A percentile compares a stretch with the other conserved stretches of the same genome.
phyloP scores from a whole-genome alignment of 1,284 basidiomycete genomes.

The Apiotrichum gracile region DNA sequence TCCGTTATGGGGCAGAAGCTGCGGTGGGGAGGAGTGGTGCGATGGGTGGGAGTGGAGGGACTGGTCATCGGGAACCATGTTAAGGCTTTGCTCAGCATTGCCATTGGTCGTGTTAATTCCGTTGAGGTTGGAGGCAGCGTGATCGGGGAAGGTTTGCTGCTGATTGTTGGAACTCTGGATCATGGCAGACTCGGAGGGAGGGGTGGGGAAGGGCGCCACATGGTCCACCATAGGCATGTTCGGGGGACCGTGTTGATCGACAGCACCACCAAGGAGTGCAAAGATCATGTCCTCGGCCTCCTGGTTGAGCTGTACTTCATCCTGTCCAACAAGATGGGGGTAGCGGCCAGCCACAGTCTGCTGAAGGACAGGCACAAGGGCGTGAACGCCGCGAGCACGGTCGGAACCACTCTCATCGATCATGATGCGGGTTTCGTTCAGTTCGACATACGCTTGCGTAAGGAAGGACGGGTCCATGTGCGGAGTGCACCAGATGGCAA shows the following conservation, averaged over 20 bases:
- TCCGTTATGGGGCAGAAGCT: background rate
- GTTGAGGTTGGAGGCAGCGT: background rate
- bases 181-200: background rate
- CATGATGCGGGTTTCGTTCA: conserved; percentile 33
- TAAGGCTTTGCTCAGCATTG: background rate
- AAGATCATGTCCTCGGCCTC: conserved; percentile 42
- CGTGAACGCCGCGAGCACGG: conserved; percentile 10
- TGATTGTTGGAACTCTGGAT: background rate
- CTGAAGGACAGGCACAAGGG: conserved; percentile 34
- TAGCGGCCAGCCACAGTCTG: conserved; percentile 30
- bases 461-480: conserved; percentile 30
- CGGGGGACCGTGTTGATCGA: conserved; percentile 15
- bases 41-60: background rate
- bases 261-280: conserved; percentile 37
- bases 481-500: conserved; percentile 38
- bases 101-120: too few species aligned
- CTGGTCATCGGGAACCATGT: background rate
- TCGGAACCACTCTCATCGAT: conserved; percentile 30
- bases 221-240: background rate
- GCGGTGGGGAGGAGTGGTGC: background rate
- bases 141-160: background rate
- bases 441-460: conserved; percentile 27
- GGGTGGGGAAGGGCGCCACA: background rate
- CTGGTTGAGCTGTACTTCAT: conserved; percentile 9
- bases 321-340: conserved; percentile 29